phyloP scores from a whole-genome alignment of 1,284 basidiomycete genomes.

The Takashimella koratensis region DNA sequence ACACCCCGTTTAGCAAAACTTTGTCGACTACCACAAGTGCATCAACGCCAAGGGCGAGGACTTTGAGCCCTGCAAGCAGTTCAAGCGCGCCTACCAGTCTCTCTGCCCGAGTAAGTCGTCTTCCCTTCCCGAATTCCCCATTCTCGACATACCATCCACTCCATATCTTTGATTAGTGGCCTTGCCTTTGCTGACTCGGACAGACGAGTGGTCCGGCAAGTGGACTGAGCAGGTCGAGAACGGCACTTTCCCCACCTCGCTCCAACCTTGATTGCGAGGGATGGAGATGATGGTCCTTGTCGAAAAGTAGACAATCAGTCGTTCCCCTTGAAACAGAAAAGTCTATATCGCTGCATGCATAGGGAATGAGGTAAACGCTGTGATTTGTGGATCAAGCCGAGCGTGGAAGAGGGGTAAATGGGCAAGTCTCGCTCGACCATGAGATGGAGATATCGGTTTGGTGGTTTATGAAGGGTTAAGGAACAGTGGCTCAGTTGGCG shows the following conservation, averaged over 20 bases:
- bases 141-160: neutral
- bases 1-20: slow-evolving; percentile 76
- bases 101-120: slow-evolving; percentile 87
- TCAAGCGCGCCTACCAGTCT: slow-evolving; percentile 93
- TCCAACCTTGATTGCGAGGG: slow-evolving; percentile 69
- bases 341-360: neutral
- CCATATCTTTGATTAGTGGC: neutral
- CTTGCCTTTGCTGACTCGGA: slow-evolving; percentile 8
- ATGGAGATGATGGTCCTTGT: too few relatives aligned
- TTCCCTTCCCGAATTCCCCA: neutral
- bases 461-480: too few relatives aligned
- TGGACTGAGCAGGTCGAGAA: slow-evolving; percentile 91
- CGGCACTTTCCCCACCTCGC: slow-evolving; percentile 84
- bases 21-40: slow-evolving; percentile 97
- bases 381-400: too few relatives aligned
- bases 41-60: slow-evolving; percentile 96
- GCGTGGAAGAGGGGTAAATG: too few relatives aligned
- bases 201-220: slow-evolving; percentile 81
- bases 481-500: too few relatives aligned
- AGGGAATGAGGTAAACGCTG: too few relatives aligned
- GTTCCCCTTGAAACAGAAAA: too few relatives aligned
- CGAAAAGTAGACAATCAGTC: too few relatives aligned
- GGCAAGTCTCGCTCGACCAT: too few relatives aligned
- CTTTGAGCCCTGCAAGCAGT: slow-evolving; percentile 96
- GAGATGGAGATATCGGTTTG: too few relatives aligned